Conservation (phyloP, 2,329 filamentous ascomycete genomes). For the Verticillium nubilum region DNA sequence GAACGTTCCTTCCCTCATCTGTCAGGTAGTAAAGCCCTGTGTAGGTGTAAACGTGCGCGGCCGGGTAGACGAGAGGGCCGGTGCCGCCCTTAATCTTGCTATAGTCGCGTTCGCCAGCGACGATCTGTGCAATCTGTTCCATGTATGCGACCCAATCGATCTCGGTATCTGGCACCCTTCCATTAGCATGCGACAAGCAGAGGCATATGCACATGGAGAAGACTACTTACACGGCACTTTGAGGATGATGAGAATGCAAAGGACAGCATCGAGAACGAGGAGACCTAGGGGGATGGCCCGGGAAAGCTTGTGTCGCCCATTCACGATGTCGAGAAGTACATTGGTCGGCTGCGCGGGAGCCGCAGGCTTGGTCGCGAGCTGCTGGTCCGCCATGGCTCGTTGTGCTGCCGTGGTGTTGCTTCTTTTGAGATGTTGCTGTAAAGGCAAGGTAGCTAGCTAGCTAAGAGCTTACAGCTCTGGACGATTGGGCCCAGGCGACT, state of each 20-base stretch:
- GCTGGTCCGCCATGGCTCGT: conserved; percentile 9
- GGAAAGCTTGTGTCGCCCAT: conserved; percentile 44
- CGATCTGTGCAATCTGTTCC: conserved; percentile 78
- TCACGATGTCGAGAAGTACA: conserved; percentile 36
- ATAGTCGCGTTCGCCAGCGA: conserved; percentile 85
- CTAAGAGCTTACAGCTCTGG: neutral
- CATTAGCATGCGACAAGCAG: neutral
- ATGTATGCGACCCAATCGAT: conserved; percentile 98
- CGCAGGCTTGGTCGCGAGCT: conserved; percentile 1
- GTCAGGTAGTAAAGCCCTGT: conserved; percentile 74
- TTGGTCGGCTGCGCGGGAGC: conserved; percentile 6
- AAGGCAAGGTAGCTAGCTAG: neutral
- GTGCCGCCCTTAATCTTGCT: conserved; percentile 79
- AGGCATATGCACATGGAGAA: neutral
- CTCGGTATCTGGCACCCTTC: conserved; percentile 65
- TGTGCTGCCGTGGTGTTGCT: neutral
- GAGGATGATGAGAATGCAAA: conserved; percentile 72
- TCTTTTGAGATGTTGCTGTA: neutral
- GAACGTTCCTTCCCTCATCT: conserved; percentile 67
- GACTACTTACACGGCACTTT: conserved; percentile 70
- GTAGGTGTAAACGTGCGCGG: conserved; percentile 90
- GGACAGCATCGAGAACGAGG: conserved; percentile 61
- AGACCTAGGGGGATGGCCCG: conserved; percentile 53
- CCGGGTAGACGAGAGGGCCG: conserved; percentile 91
- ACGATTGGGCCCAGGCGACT: neutral